These are phyloP conservation scores for Maudiozyma bulderi DNA, from an alignment of 805 yeast species.

Conservation along the genomic window DNA sequence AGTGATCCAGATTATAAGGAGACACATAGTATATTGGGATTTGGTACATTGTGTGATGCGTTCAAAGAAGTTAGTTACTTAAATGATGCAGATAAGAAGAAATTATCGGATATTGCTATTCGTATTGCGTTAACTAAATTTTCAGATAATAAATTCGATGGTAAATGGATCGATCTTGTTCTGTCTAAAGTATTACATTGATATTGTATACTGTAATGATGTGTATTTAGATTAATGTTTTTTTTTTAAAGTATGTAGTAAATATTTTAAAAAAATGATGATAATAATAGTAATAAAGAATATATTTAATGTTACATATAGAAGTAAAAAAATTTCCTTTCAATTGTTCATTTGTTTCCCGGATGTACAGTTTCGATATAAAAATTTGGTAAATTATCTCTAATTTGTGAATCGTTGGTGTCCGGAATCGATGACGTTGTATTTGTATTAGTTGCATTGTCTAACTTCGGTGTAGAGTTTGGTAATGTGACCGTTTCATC, in stretches of 20 bases:
- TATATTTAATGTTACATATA: too few relatives aligned
- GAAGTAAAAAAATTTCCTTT: too few relatives aligned
- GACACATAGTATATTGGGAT: conserved; percentile 16
- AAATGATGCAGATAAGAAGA: conserved; percentile 29
- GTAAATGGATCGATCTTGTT: conserved; percentile 39
- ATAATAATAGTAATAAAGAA: not conserved
- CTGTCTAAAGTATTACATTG: conserved; percentile 4
- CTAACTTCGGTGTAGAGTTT: conserved; percentile 8
- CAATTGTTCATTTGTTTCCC: not conserved
- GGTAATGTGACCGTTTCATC: not conserved
- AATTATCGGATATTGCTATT: conserved; percentile 39
- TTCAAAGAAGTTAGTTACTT: conserved; percentile 37
- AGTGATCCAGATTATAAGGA: conserved; percentile 59
- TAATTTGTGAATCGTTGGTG: conserved; percentile 14
- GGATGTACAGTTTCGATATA: conserved; percentile 2
- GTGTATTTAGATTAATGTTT: not conserved
- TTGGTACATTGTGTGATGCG: conserved; percentile 34
- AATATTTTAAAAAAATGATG: not conserved
- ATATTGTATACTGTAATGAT: not conserved
- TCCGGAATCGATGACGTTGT: conserved; percentile 20
- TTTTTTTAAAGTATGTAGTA: not conserved
- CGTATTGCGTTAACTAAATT: conserved; percentile 43
- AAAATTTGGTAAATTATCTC: conserved; percentile 9
- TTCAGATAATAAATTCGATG: conserved; percentile 49
- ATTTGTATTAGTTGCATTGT: conserved; percentile 9